Base-by-base conservation (phyloP, 2,329 filamentous ascomycete species). In the Aspergillus jensenii region DNA sequence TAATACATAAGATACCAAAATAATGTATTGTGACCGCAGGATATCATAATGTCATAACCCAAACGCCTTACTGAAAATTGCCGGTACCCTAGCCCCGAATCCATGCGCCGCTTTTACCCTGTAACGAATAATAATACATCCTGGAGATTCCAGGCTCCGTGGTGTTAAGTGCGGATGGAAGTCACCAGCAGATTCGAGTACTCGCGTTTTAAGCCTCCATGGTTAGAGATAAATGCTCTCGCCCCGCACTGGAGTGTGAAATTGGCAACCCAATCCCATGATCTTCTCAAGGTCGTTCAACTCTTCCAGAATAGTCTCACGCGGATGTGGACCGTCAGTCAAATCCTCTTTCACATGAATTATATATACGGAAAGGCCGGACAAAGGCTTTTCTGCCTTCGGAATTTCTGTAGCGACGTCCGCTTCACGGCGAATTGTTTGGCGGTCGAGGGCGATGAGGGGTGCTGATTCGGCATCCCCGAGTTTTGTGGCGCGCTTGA, bases 321-420 rank as follows among this genome's bases (percentile, higher is more conserved):
- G 83, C 2, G 83, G 85, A 48, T 78, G 73, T 25, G 85, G 84
- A 0, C 86, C 90, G 70, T 96, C 92, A 8, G 82, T 79, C 55
- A 97, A 78, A 21, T 84, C 88, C 63, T 98, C 93, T 73, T 99
- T 99, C 68, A 98, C 85, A 71, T 99, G 95, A 39, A 98, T 98
- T 55, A 98, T 86, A 50, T 97, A 87, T 1, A 99, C 80, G 62
- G 87, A 89, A 27, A 98, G 71, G 0, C 91, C 92, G 52, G 81
- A 79, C 4, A 99, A 79, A 6, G 87, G 87, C 49, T 68, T 70
- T 58, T 58, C 56, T 4, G 40, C 45, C 41, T 50, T 43, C 4
- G 48, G 31, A 23, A 33, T 6, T 43, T 48, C 35, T 11, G 52
- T 60, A 31, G 48, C 39, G 12, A 60, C 17, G 31, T 59, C 49